Conservation (phyloP, 352 stramenopile species). For the Phytopythium helicoides region DNA sequence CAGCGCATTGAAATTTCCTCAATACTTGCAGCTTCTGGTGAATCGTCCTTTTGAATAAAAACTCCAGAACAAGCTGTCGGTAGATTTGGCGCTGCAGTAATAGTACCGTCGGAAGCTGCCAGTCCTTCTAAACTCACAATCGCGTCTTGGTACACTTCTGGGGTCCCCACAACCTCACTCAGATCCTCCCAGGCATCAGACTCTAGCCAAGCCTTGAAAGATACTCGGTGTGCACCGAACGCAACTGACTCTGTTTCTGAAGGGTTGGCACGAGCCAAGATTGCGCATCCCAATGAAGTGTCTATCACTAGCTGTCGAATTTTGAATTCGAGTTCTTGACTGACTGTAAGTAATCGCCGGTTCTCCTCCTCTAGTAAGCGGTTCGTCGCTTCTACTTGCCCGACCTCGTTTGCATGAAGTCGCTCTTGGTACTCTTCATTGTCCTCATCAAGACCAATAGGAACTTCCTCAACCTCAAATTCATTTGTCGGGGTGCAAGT, state of each 20-base stretch:
- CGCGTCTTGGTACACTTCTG: not conserved
- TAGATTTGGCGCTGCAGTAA: no score
- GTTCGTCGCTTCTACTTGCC: no score
- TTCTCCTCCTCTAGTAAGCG: conserved; percentile 62
- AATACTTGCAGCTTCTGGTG: no score
- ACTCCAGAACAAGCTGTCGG: no score
- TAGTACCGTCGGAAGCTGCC: no score
- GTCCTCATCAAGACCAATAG: conserved; percentile 15
- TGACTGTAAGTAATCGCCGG: conserved; percentile 38
- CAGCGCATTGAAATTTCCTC: no score
- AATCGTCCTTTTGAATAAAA: no score
- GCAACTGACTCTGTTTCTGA: not conserved
- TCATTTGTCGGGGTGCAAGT: no score
- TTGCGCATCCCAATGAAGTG: conserved; percentile 28
- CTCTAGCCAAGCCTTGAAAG: conserved; percentile 59
- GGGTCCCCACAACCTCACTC: not conserved
- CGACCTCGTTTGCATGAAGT: conserved; percentile 36
- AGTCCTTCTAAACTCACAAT: no score
- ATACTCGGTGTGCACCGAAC: no score
- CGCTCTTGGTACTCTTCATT: conserved; percentile 17
- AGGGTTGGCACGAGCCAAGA: conserved; percentile 16
- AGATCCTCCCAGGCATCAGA: conserved; percentile 37
- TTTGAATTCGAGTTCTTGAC: conserved; percentile 45
- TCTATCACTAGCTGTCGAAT: conserved; percentile 47
- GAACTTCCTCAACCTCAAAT: not conserved